Conservation (phyloP, 2,329 filamentous ascomycete species). For the Knufia petricola region DNA sequence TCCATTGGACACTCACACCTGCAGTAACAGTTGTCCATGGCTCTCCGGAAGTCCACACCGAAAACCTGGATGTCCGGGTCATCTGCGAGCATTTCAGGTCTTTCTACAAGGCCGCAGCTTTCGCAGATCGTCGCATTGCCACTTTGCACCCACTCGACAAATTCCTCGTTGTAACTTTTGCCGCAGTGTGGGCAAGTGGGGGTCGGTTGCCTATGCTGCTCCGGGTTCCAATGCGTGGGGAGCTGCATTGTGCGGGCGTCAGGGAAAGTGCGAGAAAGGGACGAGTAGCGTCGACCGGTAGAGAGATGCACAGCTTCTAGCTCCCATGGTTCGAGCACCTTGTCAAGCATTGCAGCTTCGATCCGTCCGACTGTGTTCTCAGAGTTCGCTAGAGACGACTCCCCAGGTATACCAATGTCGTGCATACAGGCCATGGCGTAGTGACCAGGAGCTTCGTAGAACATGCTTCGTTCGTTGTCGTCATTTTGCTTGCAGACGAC, state of each 20-base stretch:
- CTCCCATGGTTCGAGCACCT: slow-evolving; percentile 7
- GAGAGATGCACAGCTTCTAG: neutral
- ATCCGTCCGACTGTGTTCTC: slow-evolving; percentile 1
- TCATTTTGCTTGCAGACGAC: neutral
- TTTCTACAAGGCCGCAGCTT: neutral
- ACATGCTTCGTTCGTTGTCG: neutral
- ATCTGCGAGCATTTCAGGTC: neutral
- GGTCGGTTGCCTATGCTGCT: neutral
- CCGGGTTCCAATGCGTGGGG: neutral
- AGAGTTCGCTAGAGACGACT: slow-evolving; percentile 4
- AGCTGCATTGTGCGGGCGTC: neutral
- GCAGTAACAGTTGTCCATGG: too few species aligned
- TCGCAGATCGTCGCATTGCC: neutral
- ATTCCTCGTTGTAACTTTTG: neutral
- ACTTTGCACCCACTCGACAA: neutral
- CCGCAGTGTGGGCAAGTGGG: neutral
- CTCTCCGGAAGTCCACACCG: too few species aligned
- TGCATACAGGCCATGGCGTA: neutral
- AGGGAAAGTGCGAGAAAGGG: neutral
- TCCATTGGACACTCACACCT: too few species aligned
- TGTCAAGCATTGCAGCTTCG: neutral
- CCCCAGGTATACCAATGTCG: slow-evolving; percentile 1
- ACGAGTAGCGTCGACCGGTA: neutral
- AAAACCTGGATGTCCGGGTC: neutral
- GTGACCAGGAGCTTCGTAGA: slow-evolving; percentile 6